Evolutionary conservation across 495 filamentous ascomycete genomes (phyloP), one percentile per base, ranked within the genome.

Genomic region (Neurospora tetraspora): DNA sequence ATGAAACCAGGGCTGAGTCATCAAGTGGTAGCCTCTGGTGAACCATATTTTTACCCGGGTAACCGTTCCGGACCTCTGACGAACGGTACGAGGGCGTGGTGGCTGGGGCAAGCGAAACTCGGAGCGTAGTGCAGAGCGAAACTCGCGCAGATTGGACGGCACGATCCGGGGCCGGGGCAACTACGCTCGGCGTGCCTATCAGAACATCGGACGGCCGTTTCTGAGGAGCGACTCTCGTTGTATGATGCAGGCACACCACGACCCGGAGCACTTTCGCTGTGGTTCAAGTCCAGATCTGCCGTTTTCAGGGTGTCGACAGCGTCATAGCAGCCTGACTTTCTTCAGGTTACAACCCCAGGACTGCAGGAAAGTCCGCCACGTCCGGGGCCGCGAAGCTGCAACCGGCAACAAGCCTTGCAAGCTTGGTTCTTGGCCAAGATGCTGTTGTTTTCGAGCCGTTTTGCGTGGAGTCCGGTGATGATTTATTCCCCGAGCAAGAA

Each of bases 171-270:
- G 73, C 70, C 73, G 73, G 70, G 73, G 20, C 53, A 38, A 34
- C 31, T 34, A 39, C 14, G 72, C 40, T 70, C 16, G 27, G 14
- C 53, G 69, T 75, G 72, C 78, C 76, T 76, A 78, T 78, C 73
- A 78, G 36, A 65, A 36, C 36, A n/a, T 47, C 43, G 70, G 47
- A 65, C 53, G 53, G 53, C 53, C 53, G 6, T 18, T 65, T 76
- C 74, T 73, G 71, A 74, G 34, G 73, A 68, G 69, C 31, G 12
- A 68, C 69, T 65, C 27, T 65, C 31, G 74, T 77, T 75, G 74
- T 71, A 74, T 76, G 68, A 73, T 73, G 77, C 76, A 78, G 72
- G 76, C 71, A 74, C 75, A 65, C 73, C 76, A 71, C 70, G 73
- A n/a, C 69, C 47, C 70, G 68, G 73, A 74, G 75, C 74, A 73